These are phyloP conservation scores for Melocanna baccifera DNA, from an alignment of 176 grass and related monocot genomes.

Conservation along the genomic window DNA sequence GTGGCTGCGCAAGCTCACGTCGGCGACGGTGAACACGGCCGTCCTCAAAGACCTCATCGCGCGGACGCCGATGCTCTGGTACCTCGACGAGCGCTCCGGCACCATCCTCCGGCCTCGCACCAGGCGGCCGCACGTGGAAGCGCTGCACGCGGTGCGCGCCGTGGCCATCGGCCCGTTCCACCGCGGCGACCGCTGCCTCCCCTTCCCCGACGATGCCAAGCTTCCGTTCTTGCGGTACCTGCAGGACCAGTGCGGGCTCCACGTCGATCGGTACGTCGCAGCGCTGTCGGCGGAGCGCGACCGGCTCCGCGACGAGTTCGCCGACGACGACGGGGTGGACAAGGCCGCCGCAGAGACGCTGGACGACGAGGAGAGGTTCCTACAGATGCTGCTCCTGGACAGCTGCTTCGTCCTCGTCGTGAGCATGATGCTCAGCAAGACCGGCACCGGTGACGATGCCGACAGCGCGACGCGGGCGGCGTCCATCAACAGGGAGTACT, in stretches of 20 bases:
- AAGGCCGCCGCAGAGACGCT: background rate
- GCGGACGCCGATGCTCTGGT: slow-evolving; percentile 51
- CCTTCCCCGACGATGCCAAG: slow-evolving; percentile 46
- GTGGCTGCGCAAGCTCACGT: slow-evolving; percentile 53
- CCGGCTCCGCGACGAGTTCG: slow-evolving; percentile 44
- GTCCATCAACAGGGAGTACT: slow-evolving; percentile 37
- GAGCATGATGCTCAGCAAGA: slow-evolving; percentile 34
- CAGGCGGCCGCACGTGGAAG: background rate
- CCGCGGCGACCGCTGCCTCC: slow-evolving; percentile 5
- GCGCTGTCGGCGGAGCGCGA: slow-evolving; percentile 1
- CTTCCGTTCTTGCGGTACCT: slow-evolving; percentile 41
- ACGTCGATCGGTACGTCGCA: background rate
- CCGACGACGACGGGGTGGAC: background rate
- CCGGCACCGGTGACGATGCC: background rate
- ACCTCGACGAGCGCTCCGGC: slow-evolving; percentile 38
- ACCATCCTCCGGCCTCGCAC: slow-evolving; percentile 40
- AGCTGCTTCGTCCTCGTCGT: slow-evolving; percentile 45
- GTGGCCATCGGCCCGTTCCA: slow-evolving; percentile 62
- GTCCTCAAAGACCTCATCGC: slow-evolving; percentile 42
- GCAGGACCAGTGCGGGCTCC: slow-evolving; percentile 31
- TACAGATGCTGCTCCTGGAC: slow-evolving; percentile 60
- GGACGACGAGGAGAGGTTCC: slow-evolving; percentile 18
- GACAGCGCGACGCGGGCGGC: slow-evolving; percentile 19
- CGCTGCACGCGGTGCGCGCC: slow-evolving; percentile 43
- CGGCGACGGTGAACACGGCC: slow-evolving; percentile 37